Percentiles rank a stretch among this genome's conserved stretches.
phyloP scores from a whole-genome alignment of 352 stramenopile genomes.

The Pythium dissotocum region DNA sequence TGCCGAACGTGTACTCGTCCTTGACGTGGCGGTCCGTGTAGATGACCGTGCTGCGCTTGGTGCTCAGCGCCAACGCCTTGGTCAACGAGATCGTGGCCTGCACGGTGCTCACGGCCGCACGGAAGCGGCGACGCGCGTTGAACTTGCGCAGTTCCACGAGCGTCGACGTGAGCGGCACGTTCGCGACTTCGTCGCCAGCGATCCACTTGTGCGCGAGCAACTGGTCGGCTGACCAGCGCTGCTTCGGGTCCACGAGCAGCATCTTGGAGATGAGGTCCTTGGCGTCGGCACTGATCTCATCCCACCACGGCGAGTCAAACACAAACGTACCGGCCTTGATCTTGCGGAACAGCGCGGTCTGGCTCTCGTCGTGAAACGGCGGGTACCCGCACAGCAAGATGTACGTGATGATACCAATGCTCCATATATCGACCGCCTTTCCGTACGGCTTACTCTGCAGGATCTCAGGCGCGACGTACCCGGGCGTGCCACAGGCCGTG shows the following conservation, averaged over 20 bases:
- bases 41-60: slow-evolving; percentile 30
- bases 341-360: slow-evolving; percentile 70
- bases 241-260: slow-evolving; percentile 81
- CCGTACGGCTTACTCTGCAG: slow-evolving; percentile 70
- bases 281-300: slow-evolving; percentile 67
- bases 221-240: slow-evolving; percentile 74
- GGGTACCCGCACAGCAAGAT: slow-evolving; percentile 84
- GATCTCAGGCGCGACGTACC: slow-evolving; percentile 84
- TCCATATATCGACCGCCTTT: slow-evolving; percentile 89
- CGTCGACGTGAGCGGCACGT: slow-evolving; percentile 82
- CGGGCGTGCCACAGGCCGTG: slow-evolving; percentile 72
- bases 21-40: slow-evolving; percentile 34
- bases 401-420: slow-evolving; percentile 90
- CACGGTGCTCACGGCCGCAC: slow-evolving; percentile 91
- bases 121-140: slow-evolving; percentile 94
- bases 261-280: slow-evolving; percentile 91
- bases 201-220: slow-evolving; percentile 91
- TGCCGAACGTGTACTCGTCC: slow-evolving; percentile 38
- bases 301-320: slow-evolving; percentile 84
- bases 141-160: slow-evolving; percentile 90
- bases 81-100: slow-evolving; percentile 76
- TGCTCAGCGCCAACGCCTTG: slow-evolving; percentile 56
- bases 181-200: slow-evolving; percentile 55
- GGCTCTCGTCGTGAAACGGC: slow-evolving; percentile 92
- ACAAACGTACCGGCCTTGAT: slow-evolving; percentile 74